Base-by-base conservation (phyloP, 2,329 filamentous ascomycete genomes). In the Fusarium pseudograminearum region DNA sequence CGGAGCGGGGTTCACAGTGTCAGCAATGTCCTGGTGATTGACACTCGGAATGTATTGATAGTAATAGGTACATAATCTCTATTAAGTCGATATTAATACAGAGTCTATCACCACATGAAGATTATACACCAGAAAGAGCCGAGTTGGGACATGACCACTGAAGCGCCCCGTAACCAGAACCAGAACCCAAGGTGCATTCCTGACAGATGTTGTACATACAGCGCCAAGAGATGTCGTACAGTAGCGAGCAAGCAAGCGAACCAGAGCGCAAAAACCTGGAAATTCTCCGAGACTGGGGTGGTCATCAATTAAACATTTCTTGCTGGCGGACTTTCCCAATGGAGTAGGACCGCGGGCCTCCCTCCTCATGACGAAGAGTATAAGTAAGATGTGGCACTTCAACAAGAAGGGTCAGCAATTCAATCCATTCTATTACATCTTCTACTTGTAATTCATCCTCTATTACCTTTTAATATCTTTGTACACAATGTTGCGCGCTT, bases 321-420 rank as follows among this genome's bases (percentile, higher is more conserved):
- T 24, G 34, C 7, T 33, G 26, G 70, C 76, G 76, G 76, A 77
- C 64, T 76, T 74, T 42, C 77, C 77, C 12, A 69, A 77, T 70
- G 30, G 14, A 71, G 77, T 58, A 78, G 33, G 50, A 45, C 77
- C 77, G 76, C 72, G 50, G 50, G 5, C 57, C 38, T 56, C 66
- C 62, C 64, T 48, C 40, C 62, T 48, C 45, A 51, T 59, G 24
- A 62, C 22, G 46, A 38, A 34, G 71, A 28, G 71, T 74, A 76
- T 69, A 71, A 69, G 56, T 69, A 71, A 69, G 56, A 70, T 41
- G 30, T 14, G 31, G 52, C 40, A 28, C 26, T 36, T 31, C 42
- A 20, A 30, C 53, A 12, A 47, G 18, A 47, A 16, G 36, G 48
- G 46, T 65, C 41, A 42, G 44, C 38, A 55, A 15, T 16, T 38